phyloP scores from a whole-genome alignment of 257 asterid species.

The Pogostemon cablin region DNA sequence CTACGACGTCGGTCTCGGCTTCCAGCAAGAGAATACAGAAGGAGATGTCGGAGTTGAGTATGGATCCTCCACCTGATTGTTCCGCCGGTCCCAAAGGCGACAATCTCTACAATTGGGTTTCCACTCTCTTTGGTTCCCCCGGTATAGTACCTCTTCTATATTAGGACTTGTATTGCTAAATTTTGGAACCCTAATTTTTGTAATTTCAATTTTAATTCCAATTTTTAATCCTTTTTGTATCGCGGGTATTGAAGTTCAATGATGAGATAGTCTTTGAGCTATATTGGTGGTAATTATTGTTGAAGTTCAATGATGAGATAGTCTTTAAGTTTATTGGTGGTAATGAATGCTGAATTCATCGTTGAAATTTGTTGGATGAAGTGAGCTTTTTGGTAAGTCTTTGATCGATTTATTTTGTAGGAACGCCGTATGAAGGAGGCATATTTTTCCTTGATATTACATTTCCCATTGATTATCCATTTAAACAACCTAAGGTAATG shows the following conservation, averaged over 20 bases:
- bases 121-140: constrained; percentile 83
- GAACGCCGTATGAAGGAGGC: constrained; percentile 95
- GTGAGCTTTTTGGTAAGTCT: constrained; percentile 11
- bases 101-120: constrained; percentile 98
- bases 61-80: constrained; percentile 85
- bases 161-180: background rate
- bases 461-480: constrained; percentile 83
- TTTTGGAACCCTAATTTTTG: no score
- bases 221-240: no score
- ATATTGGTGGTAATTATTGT: no score
- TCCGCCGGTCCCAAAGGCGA: constrained; percentile 98
- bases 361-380: background rate
- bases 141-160: constrained; percentile 46
- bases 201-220: constrained; percentile 5
- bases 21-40: constrained; percentile 88
- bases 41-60: constrained; percentile 81
- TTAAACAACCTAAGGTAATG: constrained; percentile 90
- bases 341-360: background rate
- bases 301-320: constrained; percentile 17
- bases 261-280: no score
- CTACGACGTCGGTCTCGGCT: constrained; percentile 83
- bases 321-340: background rate
- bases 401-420: constrained; percentile 44
- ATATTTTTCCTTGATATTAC: constrained; percentile 86
- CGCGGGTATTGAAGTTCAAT: no score